phyloP scores from a whole-genome alignment of 306 rosid species.

The Arachis hypogaea region DNA sequence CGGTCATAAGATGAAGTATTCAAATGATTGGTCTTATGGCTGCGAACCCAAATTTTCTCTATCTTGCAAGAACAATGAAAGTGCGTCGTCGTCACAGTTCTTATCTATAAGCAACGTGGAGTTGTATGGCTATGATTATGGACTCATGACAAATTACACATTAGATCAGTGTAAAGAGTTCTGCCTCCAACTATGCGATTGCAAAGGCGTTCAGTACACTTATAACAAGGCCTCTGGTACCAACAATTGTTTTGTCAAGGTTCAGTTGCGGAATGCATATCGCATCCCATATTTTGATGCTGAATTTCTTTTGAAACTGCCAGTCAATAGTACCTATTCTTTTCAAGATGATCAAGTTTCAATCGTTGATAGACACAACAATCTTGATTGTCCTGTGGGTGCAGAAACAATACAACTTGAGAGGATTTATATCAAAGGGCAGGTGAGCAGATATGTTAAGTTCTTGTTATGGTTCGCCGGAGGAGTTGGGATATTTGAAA shows the following conservation, averaged over 20 bases:
- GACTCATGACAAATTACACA: constrained; percentile 41
- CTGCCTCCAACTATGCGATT: constrained; percentile 46
- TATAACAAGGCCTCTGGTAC: not conserved
- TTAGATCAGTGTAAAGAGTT: constrained; percentile 38
- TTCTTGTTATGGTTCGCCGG: constrained; percentile 47
- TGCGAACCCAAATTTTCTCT: constrained; percentile 46
- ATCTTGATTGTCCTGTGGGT: constrained; percentile 30
- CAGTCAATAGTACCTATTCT: constrained; percentile 26
- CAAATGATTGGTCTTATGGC: constrained; percentile 47
- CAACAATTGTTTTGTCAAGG: constrained; percentile 51
- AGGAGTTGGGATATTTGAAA: constrained; percentile 57
- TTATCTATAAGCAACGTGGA: constrained; percentile 37
- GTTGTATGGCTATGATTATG: constrained; percentile 52
- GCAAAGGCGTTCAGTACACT: constrained; percentile 49
- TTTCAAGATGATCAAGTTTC: not conserved
- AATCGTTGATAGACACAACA: not conserved
- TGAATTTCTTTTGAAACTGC: constrained; percentile 50
- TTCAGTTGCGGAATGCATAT: constrained; percentile 51
- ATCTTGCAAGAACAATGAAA: constrained; percentile 32
- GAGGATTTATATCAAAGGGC: constrained; percentile 27
- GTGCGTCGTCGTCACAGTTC: constrained; percentile 29
- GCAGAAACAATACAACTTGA: not conserved
- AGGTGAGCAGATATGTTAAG: constrained; percentile 27
- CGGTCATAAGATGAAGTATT: constrained; percentile 42
- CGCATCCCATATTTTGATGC: constrained; percentile 40